Evolutionary conservation across 2,329 filamentous ascomycete genomes (phyloP).

Genomic region (Cryphonectria japonica): DNA sequence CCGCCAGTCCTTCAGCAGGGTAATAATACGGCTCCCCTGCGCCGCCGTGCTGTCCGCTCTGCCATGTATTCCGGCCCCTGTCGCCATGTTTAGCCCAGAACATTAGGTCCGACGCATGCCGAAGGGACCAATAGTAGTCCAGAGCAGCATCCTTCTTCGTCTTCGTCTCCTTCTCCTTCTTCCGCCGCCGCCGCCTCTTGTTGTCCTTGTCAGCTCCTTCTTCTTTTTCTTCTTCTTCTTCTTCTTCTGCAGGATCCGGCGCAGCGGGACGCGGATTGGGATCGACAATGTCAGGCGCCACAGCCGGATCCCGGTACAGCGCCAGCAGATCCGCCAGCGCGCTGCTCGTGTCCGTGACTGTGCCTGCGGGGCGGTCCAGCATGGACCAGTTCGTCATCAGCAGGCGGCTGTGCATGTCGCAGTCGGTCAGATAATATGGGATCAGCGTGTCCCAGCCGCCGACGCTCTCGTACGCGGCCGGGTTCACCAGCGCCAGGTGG

Average conservation of each 20-base stretch:
- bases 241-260: slow-evolving; percentile 18
- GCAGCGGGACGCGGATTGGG: slow-evolving; percentile 39
- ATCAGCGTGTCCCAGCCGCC: slow-evolving; percentile 62
- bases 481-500: slow-evolving; percentile 60
- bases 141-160: slow-evolving; percentile 33
- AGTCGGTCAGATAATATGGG: slow-evolving; percentile 62
- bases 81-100: slow-evolving; percentile 47
- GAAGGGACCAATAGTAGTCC: slow-evolving; percentile 38
- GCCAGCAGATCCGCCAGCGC: slow-evolving; percentile 50
- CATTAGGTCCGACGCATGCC: slow-evolving; percentile 42
- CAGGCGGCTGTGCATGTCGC: slow-evolving; percentile 57
- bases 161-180: slow-evolving; percentile 19
- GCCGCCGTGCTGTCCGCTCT: slow-evolving; percentile 54
- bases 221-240: not conserved
- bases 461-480: slow-evolving; percentile 52
- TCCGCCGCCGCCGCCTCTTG: slow-evolving; percentile 15
- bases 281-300: slow-evolving; percentile 42
- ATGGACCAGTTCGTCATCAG: slow-evolving; percentile 50
- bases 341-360: slow-evolving; percentile 51
- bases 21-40: slow-evolving; percentile 58
- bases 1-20: slow-evolving; percentile 48
- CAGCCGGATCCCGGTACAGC: slow-evolving; percentile 48
- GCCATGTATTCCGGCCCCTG: slow-evolving; percentile 55
- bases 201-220: slow-evolving; percentile 11
- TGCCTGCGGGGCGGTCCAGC: slow-evolving; percentile 43